phyloP scores from a whole-genome alignment of 345 rosid species.

The Angophora floribunda region DNA sequence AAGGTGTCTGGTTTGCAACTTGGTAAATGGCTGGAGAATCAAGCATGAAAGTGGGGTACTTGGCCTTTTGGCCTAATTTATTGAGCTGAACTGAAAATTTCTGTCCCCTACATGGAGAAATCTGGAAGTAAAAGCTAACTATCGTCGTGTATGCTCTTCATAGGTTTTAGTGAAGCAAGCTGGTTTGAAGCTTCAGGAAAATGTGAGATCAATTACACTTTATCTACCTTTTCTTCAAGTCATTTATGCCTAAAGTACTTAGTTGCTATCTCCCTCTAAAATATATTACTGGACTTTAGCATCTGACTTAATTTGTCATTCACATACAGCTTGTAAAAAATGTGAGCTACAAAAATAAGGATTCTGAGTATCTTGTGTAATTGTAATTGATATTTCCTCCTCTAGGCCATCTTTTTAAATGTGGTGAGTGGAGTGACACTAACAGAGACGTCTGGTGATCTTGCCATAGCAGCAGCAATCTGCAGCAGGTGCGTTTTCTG shows the following conservation, averaged over 20 bases:
- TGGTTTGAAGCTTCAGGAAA: constrained; percentile 79
- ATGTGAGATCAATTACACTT: constrained; percentile 22
- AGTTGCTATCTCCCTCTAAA: neutral
- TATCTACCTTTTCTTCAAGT: neutral
- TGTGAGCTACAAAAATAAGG: neutral
- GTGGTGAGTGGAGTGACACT: constrained; percentile 75
- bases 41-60: neutral
- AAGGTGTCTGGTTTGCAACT: neutral
- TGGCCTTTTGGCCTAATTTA: neutral
- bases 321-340: neutral
- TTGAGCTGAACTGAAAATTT: neutral
- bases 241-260: neutral
- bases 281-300: neutral
- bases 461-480: constrained; percentile 92
- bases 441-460: constrained; percentile 87
- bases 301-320: neutral
- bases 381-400: neutral
- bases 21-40: neutral
- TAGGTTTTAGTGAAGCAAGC: constrained; percentile 97
- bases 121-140: neutral
- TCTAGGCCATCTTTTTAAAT: constrained; percentile 66
- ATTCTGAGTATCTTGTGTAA: neutral
- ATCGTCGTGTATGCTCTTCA: neutral
- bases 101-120: neutral
- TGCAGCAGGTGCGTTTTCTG: constrained; percentile 64